Base-by-base conservation (phyloP, 1,139 yeast species). In the Geotrichum histeridarum region DNA sequence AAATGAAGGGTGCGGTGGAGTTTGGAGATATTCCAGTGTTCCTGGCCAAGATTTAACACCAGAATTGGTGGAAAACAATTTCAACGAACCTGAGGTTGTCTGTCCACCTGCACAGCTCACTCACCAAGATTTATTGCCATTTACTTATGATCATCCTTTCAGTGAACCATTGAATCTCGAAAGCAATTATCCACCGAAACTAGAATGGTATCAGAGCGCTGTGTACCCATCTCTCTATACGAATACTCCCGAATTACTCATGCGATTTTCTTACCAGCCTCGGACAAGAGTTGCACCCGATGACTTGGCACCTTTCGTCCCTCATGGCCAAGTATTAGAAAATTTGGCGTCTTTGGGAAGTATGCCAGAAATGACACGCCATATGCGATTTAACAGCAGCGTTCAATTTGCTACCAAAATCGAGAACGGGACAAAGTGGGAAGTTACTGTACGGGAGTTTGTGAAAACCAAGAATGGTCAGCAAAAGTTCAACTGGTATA, bases 401-500 rank as follows among this genome's bases (percentile, higher is more conserved):
- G 38, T 50, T 30, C 54, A 53, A 36, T 15, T 15, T 11, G n/a
- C 45, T 1, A 35, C 30, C 8, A 51, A 30, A 22, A 30, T 44
- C 2, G 30, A 50, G 36, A 32, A 37, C 30, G 36, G 22, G 8
- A n/a, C 8, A 11, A 50, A 50, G 35, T 50, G 55, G 55, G 43
- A 49, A 36, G 33, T 53, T 8, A 36, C 42, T 22, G 45, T 50
- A 15, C 53, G 55, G 11, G 18, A 42, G 35, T 42, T 22, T n/a
- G 30, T 8, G 14, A 44, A 14, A 9, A 15, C 8, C 4, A 18
- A 27, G 31, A 15, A 33, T 4, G 27, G 27, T 22, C 5, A 5
- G 27, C 27, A 22, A 22, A 22, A 22, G 3, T 30, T 50, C 35
- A 48, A 22, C 8, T 50, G 55, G 54, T 53, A 53, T 30, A 39